phyloP scores from a whole-genome alignment of 2,329 filamentous ascomycete genomes.

The Fusarium pseudoanthophilum region DNA sequence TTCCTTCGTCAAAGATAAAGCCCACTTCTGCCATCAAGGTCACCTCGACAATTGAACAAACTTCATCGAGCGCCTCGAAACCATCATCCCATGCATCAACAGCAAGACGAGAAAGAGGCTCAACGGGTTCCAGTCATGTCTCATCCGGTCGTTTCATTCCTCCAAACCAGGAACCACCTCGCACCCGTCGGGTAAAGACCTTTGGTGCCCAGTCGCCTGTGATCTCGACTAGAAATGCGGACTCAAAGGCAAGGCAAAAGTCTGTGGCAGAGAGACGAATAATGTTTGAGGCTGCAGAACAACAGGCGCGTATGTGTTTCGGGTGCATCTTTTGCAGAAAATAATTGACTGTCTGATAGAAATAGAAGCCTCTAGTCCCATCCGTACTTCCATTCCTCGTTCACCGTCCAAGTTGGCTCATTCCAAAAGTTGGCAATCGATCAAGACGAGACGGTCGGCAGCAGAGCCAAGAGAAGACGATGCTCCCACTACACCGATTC shows the following conservation, averaged over 20 bases:
- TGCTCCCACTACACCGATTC: not conserved
- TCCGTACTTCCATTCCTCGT: not conserved
- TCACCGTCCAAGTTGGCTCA: constrained; percentile 12
- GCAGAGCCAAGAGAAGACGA: not conserved
- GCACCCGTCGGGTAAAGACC: constrained; percentile 22
- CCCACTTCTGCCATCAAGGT: not conserved
- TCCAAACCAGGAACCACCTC: not conserved
- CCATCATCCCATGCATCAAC: not conserved
- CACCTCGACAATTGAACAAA: not conserved
- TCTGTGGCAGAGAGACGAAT: constrained; percentile 42
- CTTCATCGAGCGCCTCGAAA: not conserved
- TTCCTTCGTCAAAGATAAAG: not conserved
- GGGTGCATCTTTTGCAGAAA: not conserved
- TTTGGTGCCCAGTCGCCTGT: constrained; percentile 12
- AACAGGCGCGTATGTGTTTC: constrained; percentile 6
- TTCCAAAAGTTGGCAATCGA: constrained; percentile 29
- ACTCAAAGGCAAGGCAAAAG: constrained; percentile 25
- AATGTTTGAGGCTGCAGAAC: constrained; percentile 31
- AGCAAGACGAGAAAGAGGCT: constrained; percentile 1
- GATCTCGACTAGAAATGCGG: not conserved
- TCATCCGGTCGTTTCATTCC: constrained; percentile 8
- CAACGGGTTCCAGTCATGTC: constrained; percentile 2
- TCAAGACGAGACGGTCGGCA: not conserved
- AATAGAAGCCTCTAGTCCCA: not conserved
- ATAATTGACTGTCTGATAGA: not conserved